Percentiles rank a stretch among this genome's conserved stretches.
Evolutionary conservation across 2,329 filamentous ascomycete genomes (phyloP).

Genomic region (Exophiala viscosa): DNA sequence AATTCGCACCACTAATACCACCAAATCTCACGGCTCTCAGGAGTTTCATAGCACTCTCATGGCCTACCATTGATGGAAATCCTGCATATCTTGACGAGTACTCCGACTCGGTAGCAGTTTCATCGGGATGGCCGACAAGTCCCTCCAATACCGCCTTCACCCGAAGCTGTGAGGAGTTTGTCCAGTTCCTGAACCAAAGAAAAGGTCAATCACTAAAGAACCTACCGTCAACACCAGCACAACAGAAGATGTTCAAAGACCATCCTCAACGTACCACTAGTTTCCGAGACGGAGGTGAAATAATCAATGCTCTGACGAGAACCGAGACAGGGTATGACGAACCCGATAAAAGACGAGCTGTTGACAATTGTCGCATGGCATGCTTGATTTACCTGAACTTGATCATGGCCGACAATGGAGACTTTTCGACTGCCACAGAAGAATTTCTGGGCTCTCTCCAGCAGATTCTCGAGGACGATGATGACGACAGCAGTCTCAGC

Average conservation of each 20-base stretch:
- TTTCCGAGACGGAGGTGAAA: slow-evolving; percentile 5
- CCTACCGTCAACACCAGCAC: slow-evolving; percentile 10
- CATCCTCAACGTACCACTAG: slow-evolving; percentile 1
- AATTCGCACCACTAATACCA: neutral
- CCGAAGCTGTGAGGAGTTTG: slow-evolving; percentile 10
- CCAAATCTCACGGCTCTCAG: neutral
- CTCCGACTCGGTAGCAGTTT: neutral
- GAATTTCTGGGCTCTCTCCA: slow-evolving; percentile 6
- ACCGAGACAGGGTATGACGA: slow-evolving; percentile 4
- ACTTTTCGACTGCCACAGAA: slow-evolving; percentile 6
- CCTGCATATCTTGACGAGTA: slow-evolving; percentile 9
- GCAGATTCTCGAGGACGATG: slow-evolving; percentile 10
- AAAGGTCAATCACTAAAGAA: slow-evolving; percentile 4
- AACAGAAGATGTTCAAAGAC: slow-evolving; percentile 2
- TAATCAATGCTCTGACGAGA: neutral
- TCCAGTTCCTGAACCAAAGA: slow-evolving; percentile 5
- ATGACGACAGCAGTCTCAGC: slow-evolving; percentile 14
- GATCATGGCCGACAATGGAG: slow-evolving; percentile 14
- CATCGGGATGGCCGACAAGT: neutral
- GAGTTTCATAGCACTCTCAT: slow-evolving; percentile 17
- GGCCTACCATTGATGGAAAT: slow-evolving; percentile 11
- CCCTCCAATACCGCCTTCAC: neutral
- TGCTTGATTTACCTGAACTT: slow-evolving; percentile 16
- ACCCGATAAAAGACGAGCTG: slow-evolving; percentile 12
- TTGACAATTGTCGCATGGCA: slow-evolving; percentile 16